Evolutionary conservation across 2,329 filamentous ascomycete genomes (phyloP), one percentile per base, ranked within the genome.

Genomic region (Diaporthe sp.): DNA sequence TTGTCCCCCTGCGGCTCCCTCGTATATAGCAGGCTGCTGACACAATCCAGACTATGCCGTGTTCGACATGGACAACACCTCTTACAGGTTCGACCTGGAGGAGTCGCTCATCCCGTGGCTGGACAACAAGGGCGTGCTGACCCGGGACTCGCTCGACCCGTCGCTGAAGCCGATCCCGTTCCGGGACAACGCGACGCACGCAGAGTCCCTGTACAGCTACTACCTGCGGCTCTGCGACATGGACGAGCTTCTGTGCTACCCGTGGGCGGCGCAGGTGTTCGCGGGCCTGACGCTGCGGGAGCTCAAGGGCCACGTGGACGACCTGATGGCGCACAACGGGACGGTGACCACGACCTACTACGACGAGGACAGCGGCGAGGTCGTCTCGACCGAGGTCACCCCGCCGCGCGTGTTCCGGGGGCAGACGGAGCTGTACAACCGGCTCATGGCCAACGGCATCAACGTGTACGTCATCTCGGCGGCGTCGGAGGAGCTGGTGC

Each of bases 1-100:
- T 12, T 44, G 2, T 13, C 9, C 8, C 25, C 1, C 44, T 19
- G 1, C 17, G 13, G 13, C 22, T 3, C 2, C 25, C 13, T 17
- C 6, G 8, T 19, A 5, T 19, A 15, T 4, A 12, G 58, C 58
- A 44, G 25, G 9, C 9, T 44, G 39, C 19, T 44, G 17, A 63
- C 39, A n/a, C 25, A 30, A 13, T 13, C 17, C 17, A 63, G 59
- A 80, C 69, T 85, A 83, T 58, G 84, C 84, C 17, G 80, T 83
- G 32, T 85, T 85, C 59, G 84, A 86, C 79, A 86, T 86, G 85
- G 85, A 86, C 80, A 86, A 86, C 78, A 86, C 85, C 3, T 83
- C 81, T 75, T 86, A 83, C 50, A 81, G 80, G 65, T 85, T 79
- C 68, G 85, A 86, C 69, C 76, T 86, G 15, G 84, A 86, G 72